Evolutionary conservation across 2,329 filamentous ascomycete genomes (phyloP), one percentile per base, ranked within the genome.

Genomic region (Arthrobotrys entomopaga): DNA sequence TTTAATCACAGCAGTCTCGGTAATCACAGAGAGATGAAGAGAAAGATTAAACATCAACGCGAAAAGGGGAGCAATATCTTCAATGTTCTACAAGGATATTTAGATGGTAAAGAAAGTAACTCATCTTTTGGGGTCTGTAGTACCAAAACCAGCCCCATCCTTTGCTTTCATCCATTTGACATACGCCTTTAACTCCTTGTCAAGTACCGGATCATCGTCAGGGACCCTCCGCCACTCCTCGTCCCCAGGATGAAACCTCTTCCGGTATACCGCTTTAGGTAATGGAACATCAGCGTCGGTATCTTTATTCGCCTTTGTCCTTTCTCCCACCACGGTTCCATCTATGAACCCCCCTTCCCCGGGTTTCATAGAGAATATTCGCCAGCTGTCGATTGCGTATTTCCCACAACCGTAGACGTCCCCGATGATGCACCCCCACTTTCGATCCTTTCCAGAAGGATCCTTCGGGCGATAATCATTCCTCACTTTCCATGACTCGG

Each of bases 371-470:
- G 56, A 69, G 40, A 75, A 75, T 48, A 75, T 75, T 24, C 71
- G 53, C 71, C 71, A 75, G 29, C 71, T 75, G 48, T 75, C 71
- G 22, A 75, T 69, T n/a, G 58, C 71, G 49, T 75, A 75, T 3
- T 59, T 69, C 3, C 71, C 71, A 42, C 61, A 69, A 3, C 71
- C 71, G 13, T 64, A 61, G 10, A 75, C 58, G 19, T 52, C 58
- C 11, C 71, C 71, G 24, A 75, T 75, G 13, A 70, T 60, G 40
- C 71, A 75, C 2, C 71, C 71, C 64, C 64, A 75, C 52, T 67
- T 66, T 40, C 70, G 26, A 7, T 64, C 60, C 19, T 49, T 49
- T 8, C 71, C 64, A 13, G 64, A 58, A 26, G 71, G 64, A 43
- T 75, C 64, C 38, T 48, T 29, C 13, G 71, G 71, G 16, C 46